Conservation (phyloP, 148 eudicot genomes). For the Camellia sinensis region DNA sequence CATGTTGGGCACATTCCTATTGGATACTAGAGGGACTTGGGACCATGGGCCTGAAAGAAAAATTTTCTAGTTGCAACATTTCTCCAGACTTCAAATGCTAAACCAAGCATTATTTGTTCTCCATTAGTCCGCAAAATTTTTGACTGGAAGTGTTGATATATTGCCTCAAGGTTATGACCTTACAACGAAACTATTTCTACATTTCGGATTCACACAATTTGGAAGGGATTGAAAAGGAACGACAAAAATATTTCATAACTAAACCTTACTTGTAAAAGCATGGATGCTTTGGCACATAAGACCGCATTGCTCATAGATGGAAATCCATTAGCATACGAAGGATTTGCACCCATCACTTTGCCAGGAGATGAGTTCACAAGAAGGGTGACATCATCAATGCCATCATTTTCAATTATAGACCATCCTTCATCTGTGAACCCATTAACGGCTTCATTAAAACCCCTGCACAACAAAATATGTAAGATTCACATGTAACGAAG, state of each 20-base stretch:
- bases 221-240: background rate
- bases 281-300: slow-evolving; percentile 87
- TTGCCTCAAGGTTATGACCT: too few species aligned
- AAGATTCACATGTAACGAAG: background rate
- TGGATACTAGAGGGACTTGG: too few species aligned
- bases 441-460: slow-evolving; percentile 89
- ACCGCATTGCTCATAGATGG: slow-evolving; percentile 60
- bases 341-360: slow-evolving; percentile 59
- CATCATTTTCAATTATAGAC: slow-evolving; percentile 81
- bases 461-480: slow-evolving; percentile 41
- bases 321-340: slow-evolving; percentile 49
- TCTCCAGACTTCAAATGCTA: too few species aligned
- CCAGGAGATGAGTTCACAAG: slow-evolving; percentile 70
- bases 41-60: too few species aligned
- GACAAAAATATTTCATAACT: background rate
- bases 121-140: too few species aligned
- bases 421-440: slow-evolving; percentile 92
- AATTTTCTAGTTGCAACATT: too few species aligned
- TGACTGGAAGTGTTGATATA: too few species aligned
- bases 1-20: too few species aligned
- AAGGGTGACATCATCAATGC: slow-evolving; percentile 79
- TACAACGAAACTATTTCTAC: too few species aligned
- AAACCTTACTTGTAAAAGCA: slow-evolving; percentile 75
- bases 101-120: too few species aligned
- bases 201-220: too few species aligned